A percentile compares a stretch with the other conserved stretches of the same genome.
phyloP scores from a whole-genome alignment of 2,329 filamentous ascomycete genomes.

The Calonectria pteridis region DNA sequence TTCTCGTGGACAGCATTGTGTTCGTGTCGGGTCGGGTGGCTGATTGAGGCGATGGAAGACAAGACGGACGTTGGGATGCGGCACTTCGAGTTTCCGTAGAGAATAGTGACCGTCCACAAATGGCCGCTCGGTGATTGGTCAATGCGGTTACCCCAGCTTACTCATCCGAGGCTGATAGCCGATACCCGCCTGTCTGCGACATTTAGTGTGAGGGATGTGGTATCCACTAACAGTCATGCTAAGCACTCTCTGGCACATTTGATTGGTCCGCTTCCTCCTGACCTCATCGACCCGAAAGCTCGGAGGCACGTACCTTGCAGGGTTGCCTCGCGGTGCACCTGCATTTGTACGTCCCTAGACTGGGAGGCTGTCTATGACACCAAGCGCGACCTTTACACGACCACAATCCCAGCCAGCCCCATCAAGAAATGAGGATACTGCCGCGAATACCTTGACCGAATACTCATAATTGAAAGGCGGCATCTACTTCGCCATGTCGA shows the following conservation, averaged over 20 bases:
- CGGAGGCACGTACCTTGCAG: conserved; percentile 7
- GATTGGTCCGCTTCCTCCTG: conserved; percentile 29
- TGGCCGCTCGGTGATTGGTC: conserved; percentile 56
- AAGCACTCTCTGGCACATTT: conserved; percentile 22
- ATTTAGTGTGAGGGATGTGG: not conserved
- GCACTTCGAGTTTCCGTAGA: conserved; percentile 53
- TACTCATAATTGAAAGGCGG: conserved; percentile 10
- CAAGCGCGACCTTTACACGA: conserved; percentile 17
- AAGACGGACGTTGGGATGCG: conserved; percentile 49
- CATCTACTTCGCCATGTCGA: conserved; percentile 51
- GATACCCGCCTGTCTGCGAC: conserved; percentile 32
- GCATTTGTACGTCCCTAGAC: conserved; percentile 32
- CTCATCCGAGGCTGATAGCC: conserved; percentile 48
- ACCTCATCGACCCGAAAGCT: conserved; percentile 43
- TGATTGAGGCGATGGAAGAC: conserved; percentile 46
- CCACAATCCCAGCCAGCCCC: not conserved
- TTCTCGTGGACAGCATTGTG: conserved; percentile 61
- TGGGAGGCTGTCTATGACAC: not conserved
- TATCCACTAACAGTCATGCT: conserved; percentile 39
- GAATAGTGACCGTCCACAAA: conserved; percentile 53
- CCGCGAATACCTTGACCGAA: not conserved
- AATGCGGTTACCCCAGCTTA: conserved; percentile 48
- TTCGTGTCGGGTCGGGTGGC: conserved; percentile 48
- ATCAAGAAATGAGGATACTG: conserved; percentile 30
- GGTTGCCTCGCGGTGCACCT: not conserved